Base-by-base conservation (phyloP, 2,329 filamentous ascomycete genomes). In the Botrytis porri region DNA sequence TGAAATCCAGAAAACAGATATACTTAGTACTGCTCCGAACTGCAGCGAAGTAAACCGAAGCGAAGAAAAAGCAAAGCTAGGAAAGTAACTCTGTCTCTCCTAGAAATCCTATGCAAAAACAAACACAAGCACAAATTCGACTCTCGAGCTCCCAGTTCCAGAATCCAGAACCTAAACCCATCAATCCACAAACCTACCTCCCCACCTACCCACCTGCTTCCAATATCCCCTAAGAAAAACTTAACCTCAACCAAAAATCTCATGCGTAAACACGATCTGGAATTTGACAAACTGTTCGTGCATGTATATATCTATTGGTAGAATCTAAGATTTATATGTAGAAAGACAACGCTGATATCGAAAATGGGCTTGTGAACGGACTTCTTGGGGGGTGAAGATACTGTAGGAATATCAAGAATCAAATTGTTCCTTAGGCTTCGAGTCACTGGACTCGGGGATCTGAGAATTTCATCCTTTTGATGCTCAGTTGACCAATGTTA, bases 241-340 rank as follows among this genome's bases (percentile, higher is more conserved):
- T 22, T 22, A 20, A 20, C 18, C 4, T 7, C 43, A 22, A 18
- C 6, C 43, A 43, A 16, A 43, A 43, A 43, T 6, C 41, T 25
- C 10, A 54, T 25, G 7, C 10, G 22, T 5, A n/a, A 54, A 14
- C 0, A n/a, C 48, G 4, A 16, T 54, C 1, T 25, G 12, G 22
- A n/a, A 54, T 1, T 16, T 0, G n/a, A 54, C 25, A 7, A 4
- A 7, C 25, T 3, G 10, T n/a, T 2, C 12, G 1, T 16, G 14
- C n/a, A 54, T 7, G 4, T 12, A 43, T 43, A 14, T 5, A 18
- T 57, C n/a, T 18, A n/a, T 29, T 7, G 14, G 0, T 29, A 4
- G n/a, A 29, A 16, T 1, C 18, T n/a, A 29, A 1, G n/a, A n/a
- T 7, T n/a, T 18, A 29, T 7, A 54, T 6, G 16, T 16, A 16